Evolutionary conservation across 495 filamentous ascomycete genomes (phyloP).

Genomic region (Lophiostoma macrostomum): DNA sequence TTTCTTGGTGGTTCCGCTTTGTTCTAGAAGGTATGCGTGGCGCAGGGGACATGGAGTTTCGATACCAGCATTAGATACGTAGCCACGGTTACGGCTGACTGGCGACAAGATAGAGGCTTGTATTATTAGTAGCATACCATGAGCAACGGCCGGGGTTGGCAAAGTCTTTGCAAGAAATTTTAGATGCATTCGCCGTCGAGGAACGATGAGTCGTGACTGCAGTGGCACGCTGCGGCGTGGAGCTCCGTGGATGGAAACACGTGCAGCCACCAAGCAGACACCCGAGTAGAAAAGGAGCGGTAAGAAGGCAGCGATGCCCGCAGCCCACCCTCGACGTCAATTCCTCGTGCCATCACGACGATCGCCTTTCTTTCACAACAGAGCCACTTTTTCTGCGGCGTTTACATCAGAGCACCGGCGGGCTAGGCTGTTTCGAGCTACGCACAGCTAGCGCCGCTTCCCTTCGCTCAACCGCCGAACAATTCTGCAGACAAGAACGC

Average conservation of each 20-base stretch:
- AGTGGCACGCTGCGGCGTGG: conserved; percentile 19
- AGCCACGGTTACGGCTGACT: neutral
- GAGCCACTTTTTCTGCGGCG: conserved; percentile 14
- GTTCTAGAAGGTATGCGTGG: conserved; percentile 22
- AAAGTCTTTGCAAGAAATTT: too few relatives aligned
- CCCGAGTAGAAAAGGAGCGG: neutral
- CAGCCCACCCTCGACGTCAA: neutral
- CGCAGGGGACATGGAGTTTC: conserved; percentile 18
- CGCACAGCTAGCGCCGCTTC: conserved; percentile 25
- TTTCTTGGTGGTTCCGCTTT: conserved; percentile 22
- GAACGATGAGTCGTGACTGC: conserved; percentile 7
- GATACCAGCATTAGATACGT: conserved; percentile 31
- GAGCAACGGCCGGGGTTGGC: too few relatives aligned
- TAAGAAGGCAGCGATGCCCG: neutral
- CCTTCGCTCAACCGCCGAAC: conserved; percentile 29
- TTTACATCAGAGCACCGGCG: conserved; percentile 18
- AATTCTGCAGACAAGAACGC: conserved; percentile 27
- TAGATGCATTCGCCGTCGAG: too few relatives aligned
- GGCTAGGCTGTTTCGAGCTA: conserved; percentile 20
- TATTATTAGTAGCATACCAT: too few relatives aligned
- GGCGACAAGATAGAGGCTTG: neutral
- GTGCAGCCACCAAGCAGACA: conserved; percentile 3
- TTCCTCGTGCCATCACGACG: neutral
- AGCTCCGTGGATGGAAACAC: conserved; percentile 15
- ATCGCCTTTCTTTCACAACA: neutral